Base-by-base conservation (phyloP, 345 rosid genomes). In the Citrus reticulata region DNA sequence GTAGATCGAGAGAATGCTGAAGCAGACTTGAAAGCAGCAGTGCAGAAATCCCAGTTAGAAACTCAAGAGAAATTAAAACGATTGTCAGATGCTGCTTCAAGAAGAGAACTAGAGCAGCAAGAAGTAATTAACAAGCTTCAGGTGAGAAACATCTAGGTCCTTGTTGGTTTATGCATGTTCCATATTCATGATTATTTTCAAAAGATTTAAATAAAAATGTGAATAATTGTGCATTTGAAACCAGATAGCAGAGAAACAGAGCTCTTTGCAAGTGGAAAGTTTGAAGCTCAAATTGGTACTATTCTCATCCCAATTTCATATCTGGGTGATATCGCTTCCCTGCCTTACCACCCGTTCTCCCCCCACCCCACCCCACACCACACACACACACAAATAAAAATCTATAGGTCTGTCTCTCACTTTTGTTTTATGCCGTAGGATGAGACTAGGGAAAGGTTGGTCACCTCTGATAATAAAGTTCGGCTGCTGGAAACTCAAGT, bases 401-500 rank as follows among this genome's bases (percentile, higher is more conserved):
- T 14, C 20, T 78, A 66, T 70, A 59, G 71, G 25, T 76, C 37
- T 59, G 61, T 34, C 73, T 79, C 68, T 60, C n/a, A 30, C 55
- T 70, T 71, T 68, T 37, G 73, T 77, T 79, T 68, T 7, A 25
- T 82, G 68, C 69, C 73, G 68, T 88, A 93, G 98, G 99, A 96
- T 81, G 97, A 93, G 73, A 88, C 94, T 4, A 90, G 99, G 85
- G 91, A 90, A 77, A 93, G 91, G 86, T 89, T 94, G 91, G 94
- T 94, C 59, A 72, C 46, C 39, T 90, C 99, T 58, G 98, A 94
- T 70, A 94, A 94, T 83, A 96, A 86, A 88, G 86, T 88, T 82
- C 97, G 99, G 65, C 97, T 90, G 86, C 90, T 96, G 73, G 99
- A 96, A 86, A 84, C 92, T 81, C 98, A 91, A 85, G 81, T 91